Percentiles rank a stretch among this genome's conserved stretches.
phyloP scores from a whole-genome alignment of 129 eudicot species.

The Arctium lappa region DNA sequence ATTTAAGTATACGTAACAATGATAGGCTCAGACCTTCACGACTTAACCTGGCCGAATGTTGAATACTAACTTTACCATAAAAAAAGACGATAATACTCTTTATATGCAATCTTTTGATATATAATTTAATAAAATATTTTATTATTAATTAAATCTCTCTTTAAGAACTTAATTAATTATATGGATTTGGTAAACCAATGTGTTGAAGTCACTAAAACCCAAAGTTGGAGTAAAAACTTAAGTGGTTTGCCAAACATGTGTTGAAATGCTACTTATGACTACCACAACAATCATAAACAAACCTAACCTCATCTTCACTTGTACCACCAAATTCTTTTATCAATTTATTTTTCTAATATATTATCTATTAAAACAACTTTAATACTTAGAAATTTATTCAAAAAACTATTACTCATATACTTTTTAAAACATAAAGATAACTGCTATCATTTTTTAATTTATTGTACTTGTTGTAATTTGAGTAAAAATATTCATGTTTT shows the following conservation, averaged over 20 bases:
- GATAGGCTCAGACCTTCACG: background rate
- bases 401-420: background rate
- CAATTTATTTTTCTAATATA: background rate
- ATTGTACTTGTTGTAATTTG: background rate
- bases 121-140: background rate
- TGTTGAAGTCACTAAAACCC: conserved; percentile 30
- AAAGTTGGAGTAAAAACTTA: conserved; percentile 18
- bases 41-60: background rate
- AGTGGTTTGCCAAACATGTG: conserved; percentile 38
- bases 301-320: background rate
- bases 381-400: background rate
- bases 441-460: background rate
- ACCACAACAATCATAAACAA: conserved; percentile 17
- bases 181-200: conserved; percentile 23
- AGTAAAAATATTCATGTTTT: too few relatives aligned
- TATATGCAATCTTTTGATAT: background rate
- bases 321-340: conserved; percentile 4
- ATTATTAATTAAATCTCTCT: background rate
- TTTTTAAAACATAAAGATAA: background rate
- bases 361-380: too few relatives aligned
- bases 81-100: background rate
- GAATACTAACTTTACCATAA: background rate
- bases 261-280: conserved; percentile 24
- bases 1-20: too few relatives aligned
- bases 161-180: background rate